A percentile compares a stretch with the other conserved stretches of the same genome.
Conservation (phyloP, 2,329 filamentous ascomycete species). For the Cladosporium sp. region DNA sequence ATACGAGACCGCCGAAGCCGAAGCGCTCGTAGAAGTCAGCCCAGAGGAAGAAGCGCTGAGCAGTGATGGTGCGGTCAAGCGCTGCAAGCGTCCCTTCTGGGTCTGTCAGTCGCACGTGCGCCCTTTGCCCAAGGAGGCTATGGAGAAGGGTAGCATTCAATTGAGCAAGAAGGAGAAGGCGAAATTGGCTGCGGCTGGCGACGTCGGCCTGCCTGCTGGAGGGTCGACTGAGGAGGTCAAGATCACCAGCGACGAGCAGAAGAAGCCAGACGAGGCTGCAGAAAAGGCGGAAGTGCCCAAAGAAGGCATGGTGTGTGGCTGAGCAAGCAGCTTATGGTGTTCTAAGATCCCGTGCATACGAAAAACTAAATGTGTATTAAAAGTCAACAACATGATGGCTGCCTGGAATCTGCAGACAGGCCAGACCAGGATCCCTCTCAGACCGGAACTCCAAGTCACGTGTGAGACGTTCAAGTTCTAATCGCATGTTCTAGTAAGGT, state of each 20-base stretch:
- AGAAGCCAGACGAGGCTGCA: constrained; percentile 1
- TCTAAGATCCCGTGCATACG: neutral
- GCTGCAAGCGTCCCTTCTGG: constrained; percentile 84
- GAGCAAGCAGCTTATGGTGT: constrained; percentile 4
- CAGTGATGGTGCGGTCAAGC: constrained; percentile 62
- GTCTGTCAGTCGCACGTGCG: constrained; percentile 84
- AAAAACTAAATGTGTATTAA: neutral
- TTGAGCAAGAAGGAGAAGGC: constrained; percentile 36
- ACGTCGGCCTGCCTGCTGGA: constrained; percentile 12
- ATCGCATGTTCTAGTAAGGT: neutral
- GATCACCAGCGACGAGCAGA: neutral
- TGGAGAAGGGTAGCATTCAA: constrained; percentile 37
- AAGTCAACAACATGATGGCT: neutral
- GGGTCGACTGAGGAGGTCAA: constrained; percentile 11
- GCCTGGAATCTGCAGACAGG: neutral
- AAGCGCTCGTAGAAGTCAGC: constrained; percentile 20
- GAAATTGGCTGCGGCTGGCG: constrained; percentile 27
- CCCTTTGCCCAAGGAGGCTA: constrained; percentile 81
- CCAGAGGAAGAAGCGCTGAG: constrained; percentile 26
- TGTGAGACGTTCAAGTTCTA: neutral
- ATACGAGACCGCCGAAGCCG: constrained; percentile 36
- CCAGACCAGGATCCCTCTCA: neutral
- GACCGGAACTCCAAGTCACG: neutral
- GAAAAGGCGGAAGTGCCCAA: constrained; percentile 41
- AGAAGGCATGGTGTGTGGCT: constrained; percentile 49